Evolutionary conservation across 2,329 filamentous ascomycete genomes (phyloP).

Genomic region (Exophiala dermatitidis): DNA sequence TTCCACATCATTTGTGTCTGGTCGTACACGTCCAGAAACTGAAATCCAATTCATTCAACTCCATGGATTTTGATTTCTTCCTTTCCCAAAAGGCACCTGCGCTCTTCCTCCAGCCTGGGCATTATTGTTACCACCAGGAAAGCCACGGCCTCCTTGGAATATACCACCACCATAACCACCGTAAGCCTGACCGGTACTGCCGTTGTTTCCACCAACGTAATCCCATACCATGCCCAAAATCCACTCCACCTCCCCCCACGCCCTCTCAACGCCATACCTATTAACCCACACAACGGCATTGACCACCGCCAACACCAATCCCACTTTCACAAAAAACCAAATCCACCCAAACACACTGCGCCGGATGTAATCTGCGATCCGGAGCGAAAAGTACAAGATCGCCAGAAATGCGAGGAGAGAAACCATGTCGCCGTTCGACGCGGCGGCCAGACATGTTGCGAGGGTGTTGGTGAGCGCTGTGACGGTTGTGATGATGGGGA

Average conservation of each 20-base stretch:
- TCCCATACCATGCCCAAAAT: conserved; percentile 18
- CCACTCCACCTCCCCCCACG: conserved; percentile 21
- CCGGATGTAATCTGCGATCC: conserved; percentile 24
- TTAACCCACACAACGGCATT: conserved; percentile 24
- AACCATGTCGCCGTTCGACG: conserved; percentile 17
- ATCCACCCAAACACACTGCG: conserved; percentile 26
- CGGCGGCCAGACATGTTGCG: conserved; percentile 19
- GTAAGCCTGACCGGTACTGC: too few relatives aligned
- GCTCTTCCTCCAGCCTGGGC: too few relatives aligned
- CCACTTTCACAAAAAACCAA: conserved; percentile 21
- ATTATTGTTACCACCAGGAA: too few relatives aligned
- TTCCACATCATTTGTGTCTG: too few relatives aligned
- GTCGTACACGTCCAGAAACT: too few relatives aligned
- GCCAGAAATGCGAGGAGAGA: conserved; percentile 22
- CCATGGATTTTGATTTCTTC: too few relatives aligned
- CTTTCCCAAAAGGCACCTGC: too few relatives aligned
- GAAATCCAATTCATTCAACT: too few relatives aligned
- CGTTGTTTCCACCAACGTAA: neutral
- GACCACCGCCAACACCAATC: conserved; percentile 13
- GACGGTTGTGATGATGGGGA: conserved; percentile 11
- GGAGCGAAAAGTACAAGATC: conserved; percentile 19
- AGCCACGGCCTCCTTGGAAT: too few relatives aligned
- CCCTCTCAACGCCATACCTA: conserved; percentile 19
- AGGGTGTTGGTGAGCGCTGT: conserved; percentile 32
- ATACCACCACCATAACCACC: too few relatives aligned